Percentiles rank a stretch among this genome's conserved stretches.
Conservation (phyloP, 805 yeast genomes). For the Kluyveromyces lactis region DNA sequence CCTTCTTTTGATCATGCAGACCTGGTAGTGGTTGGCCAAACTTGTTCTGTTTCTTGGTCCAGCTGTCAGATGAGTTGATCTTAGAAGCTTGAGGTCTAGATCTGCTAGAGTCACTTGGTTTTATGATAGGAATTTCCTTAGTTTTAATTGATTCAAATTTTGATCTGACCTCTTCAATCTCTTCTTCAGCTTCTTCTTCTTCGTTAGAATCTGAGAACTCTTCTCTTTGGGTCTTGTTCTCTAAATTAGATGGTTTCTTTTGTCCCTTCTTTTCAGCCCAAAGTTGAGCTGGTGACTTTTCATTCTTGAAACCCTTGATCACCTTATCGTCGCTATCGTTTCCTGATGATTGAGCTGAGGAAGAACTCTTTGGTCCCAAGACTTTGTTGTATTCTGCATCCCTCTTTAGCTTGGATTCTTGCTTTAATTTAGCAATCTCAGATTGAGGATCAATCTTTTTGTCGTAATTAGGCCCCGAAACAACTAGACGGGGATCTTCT, state of each 20-base stretch:
- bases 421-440: slow-evolving; percentile 30
- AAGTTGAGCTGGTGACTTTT: slow-evolving; percentile 88
- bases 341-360: neutral
- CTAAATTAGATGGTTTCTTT: slow-evolving; percentile 36
- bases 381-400: slow-evolving; percentile 30
- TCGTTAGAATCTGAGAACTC: slow-evolving; percentile 24
- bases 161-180: slow-evolving; percentile 3
- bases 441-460: slow-evolving; percentile 19
- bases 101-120: neutral
- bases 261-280: slow-evolving; percentile 78
- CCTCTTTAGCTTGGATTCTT: slow-evolving; percentile 29
- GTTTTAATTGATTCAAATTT: neutral
- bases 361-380: slow-evolving; percentile 28
- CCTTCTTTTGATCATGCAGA: neutral
- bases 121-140: slow-evolving; percentile 1
- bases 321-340: slow-evolving; percentile 29
- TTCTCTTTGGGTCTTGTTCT: neutral
- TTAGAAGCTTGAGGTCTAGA: neutral
- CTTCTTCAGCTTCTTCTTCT: slow-evolving; percentile 16
- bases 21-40: slow-evolving; percentile 3
- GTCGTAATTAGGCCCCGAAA: slow-evolving; percentile 12
- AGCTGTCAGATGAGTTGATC: neutral
- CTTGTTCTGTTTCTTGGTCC: neutral
- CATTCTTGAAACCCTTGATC: slow-evolving; percentile 57
- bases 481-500: slow-evolving; percentile 36